Conservation (phyloP, 192 early-diverging fungal species). For the Glomus cerebriforme region DNA sequence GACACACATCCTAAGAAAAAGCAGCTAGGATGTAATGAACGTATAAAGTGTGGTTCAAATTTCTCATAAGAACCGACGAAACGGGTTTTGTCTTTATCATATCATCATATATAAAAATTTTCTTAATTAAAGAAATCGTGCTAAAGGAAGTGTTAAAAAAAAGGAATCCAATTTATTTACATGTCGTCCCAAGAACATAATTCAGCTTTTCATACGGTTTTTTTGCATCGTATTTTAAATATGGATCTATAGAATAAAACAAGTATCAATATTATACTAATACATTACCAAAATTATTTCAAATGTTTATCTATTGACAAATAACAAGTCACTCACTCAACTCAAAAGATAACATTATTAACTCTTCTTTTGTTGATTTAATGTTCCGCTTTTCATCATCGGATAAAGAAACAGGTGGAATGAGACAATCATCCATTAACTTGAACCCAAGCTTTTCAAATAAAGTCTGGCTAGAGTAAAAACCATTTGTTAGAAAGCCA, state of each 20-base stretch:
- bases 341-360: neutral
- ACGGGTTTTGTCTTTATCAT: neutral
- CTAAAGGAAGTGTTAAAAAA: neutral
- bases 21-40: neutral
- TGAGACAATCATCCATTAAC: neutral
- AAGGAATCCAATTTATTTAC: neutral
- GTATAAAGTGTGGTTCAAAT: neutral
- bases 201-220: neutral
- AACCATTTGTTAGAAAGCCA: slow-evolving; percentile 3
- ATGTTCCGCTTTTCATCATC: neutral
- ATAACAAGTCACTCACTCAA: neutral
- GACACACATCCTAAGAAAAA: slow-evolving; percentile 3
- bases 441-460: slow-evolving; percentile 5
- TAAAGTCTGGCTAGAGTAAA: slow-evolving; percentile 27
- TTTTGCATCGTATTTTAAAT: neutral
- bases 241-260: neutral
- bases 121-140: neutral
- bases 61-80: neutral
- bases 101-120: neutral
- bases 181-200: slow-evolving; percentile 21
- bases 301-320: neutral
- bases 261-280: no score
- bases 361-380: slow-evolving; percentile 11
- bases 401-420: neutral
- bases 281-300: neutral